Evolutionary conservation across 208 protist species (phyloP).

Genomic region (Naegleria fowleri): DNA sequence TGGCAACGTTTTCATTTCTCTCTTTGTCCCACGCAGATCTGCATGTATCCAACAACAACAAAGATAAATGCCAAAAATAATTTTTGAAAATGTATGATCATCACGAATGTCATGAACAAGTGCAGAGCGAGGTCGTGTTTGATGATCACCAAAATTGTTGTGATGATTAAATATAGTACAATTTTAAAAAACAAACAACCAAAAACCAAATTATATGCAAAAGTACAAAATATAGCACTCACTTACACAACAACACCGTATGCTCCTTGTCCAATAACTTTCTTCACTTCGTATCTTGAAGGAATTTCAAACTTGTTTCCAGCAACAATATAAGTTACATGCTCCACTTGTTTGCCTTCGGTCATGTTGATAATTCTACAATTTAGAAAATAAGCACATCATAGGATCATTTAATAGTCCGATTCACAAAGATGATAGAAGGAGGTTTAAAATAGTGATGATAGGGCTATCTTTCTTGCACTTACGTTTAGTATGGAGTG

Average conservation of each 20-base stretch:
- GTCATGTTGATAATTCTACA: neutral
- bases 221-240: neutral
- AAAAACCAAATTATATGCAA: too few relatives aligned
- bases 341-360: neutral
- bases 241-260: slow-evolving; percentile 2
- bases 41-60: neutral
- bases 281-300: neutral
- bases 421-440: too few relatives aligned
- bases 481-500: too few relatives aligned
- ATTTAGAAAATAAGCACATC: too few relatives aligned
- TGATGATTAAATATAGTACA: too few relatives aligned
- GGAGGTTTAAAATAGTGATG: too few relatives aligned
- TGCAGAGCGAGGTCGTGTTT: too few relatives aligned
- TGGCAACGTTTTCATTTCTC: neutral
- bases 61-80: neutral
- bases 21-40: neutral
- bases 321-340: neutral
- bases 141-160: too few relatives aligned
- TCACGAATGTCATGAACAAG: neutral
- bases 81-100: neutral
- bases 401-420: too few relatives aligned
- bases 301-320: neutral
- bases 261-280: neutral
- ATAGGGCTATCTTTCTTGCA: too few relatives aligned
- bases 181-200: too few relatives aligned